Base-by-base conservation (phyloP, 2,329 filamentous ascomycete genomes). In the Aspergillus puulaauensis region DNA sequence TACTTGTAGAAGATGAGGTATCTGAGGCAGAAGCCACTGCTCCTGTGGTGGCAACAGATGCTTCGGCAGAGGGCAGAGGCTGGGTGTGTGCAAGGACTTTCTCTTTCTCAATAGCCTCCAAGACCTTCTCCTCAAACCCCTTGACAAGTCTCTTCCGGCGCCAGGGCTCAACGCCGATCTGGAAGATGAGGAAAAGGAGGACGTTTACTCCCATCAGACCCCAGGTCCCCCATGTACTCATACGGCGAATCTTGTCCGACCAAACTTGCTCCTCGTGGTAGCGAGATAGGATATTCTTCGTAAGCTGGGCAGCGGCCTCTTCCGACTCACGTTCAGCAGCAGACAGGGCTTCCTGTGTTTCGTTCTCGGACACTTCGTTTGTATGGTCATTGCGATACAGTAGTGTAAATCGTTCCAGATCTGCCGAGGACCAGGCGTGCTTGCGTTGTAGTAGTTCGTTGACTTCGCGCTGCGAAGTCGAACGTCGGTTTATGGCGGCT, bases 211-310 rank as follows among this genome's bases (percentile, higher is more conserved):
- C 93, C 95, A 99, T 99, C 61, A 99, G 79, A 0, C 93, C 95
- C 87, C 96, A 98, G 0, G 95, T 99, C 37, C 96, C 93, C 95
- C 95, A 99, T 0, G 95, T 99, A 73, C 90, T 95, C 82, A 96
- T 96, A 64, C 95, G 83, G 37, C 95, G 84, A 71, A 99, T 99
- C 67, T 96, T 93, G 73, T 99, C 95, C 70, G 91, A 96, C 95
- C 95, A 99, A 56, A 99, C 96, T 79, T 99, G 95, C 79, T 99
- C 95, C 77, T 99, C 95, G 74, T 99, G 95, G 75, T 99, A 99
- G 60, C 96, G 86, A 61, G 90, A 90, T 52, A 97, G 80, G 66
- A 98, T 97, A 51, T 88, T 87, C 61, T 89, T 87, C 71, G 90
- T 93, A 54, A 99, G 79, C 67, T 87, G 84, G 52, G 87, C 85